These are phyloP conservation scores for Papiliotrema nemorosa DNA, from an alignment of 1,284 basidiomycete species.

Conservation along the genomic window DNA sequence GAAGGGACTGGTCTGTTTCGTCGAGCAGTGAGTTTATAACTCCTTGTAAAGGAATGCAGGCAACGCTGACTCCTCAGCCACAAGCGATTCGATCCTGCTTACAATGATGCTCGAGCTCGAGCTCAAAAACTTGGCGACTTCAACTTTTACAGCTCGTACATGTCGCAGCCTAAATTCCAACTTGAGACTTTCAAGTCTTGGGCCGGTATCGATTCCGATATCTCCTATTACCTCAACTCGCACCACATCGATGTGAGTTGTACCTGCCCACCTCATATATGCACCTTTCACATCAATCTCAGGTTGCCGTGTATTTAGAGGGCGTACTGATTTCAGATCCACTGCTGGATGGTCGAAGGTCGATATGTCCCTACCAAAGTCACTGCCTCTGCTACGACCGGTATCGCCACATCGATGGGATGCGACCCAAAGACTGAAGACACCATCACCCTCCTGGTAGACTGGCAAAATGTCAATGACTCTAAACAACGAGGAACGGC, in stretches of 20 bases:
- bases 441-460: slow-evolving; percentile 88
- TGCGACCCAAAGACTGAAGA: slow-evolving; percentile 69
- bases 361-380: slow-evolving; percentile 69
- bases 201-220: slow-evolving; percentile 90
- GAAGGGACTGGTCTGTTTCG: slow-evolving; percentile 80
- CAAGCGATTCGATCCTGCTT: slow-evolving; percentile 78
- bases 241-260: slow-evolving; percentile 66
- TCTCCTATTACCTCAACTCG: slow-evolving; percentile 84
- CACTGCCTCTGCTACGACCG: slow-evolving; percentile 79
- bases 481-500: slow-evolving; percentile 56
- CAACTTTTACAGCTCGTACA: slow-evolving; percentile 67
- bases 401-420: slow-evolving; percentile 80
- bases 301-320: too few relatives aligned
- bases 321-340: slow-evolving; percentile 57
- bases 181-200: slow-evolving; percentile 89
- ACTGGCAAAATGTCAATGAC: slow-evolving; percentile 77
- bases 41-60: slow-evolving; percentile 54
- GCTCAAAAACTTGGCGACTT: slow-evolving; percentile 78
- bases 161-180: slow-evolving; percentile 94
- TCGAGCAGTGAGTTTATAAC: slow-evolving; percentile 61
- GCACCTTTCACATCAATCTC: too few relatives aligned
- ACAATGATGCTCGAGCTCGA: slow-evolving; percentile 76
- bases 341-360: slow-evolving; percentile 85
- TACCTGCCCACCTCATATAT: not conserved
- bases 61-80: slow-evolving; percentile 52